Evolutionary conservation across 306 rosid genomes (phyloP).

Genomic region (Trifolium dubium): DNA sequence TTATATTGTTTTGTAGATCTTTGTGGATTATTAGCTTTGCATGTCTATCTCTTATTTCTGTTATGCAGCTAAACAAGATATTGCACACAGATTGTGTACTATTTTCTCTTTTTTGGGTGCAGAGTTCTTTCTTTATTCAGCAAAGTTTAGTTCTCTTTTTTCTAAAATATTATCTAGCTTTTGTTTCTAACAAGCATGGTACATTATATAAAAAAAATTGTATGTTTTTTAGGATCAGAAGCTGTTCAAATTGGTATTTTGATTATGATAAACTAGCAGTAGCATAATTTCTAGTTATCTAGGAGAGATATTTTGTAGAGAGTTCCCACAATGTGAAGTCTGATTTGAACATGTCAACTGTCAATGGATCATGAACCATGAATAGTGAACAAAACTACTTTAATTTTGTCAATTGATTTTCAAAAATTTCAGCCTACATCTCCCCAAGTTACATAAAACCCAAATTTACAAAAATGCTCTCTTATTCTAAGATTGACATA

Average conservation of each 20-base stretch:
- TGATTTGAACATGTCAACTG: neutral
- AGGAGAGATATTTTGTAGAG: neutral
- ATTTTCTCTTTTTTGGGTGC: constrained; percentile 9
- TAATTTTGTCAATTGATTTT: no score
- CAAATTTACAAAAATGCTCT: no score
- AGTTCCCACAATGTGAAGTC: neutral
- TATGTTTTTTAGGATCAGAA: neutral
- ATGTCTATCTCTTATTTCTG: constrained; percentile 8
- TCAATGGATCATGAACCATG: neutral
- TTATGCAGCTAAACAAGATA: constrained; percentile 1
- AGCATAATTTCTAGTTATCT: neutral
- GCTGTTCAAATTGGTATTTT: neutral
- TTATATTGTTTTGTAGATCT: constrained; percentile 6
- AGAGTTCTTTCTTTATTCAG: neutral
- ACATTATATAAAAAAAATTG: neutral
- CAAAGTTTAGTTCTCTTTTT: constrained; percentile 5
- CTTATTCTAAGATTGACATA: no score
- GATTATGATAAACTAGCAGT: neutral
- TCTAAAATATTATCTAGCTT: neutral
- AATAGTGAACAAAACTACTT: no score
- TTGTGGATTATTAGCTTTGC: constrained; percentile 22
- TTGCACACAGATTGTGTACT: neutral
- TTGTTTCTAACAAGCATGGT: neutral
- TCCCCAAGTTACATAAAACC: no score
- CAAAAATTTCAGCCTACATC: no score